Evolutionary conservation across 179 eudicot genomes (phyloP), one percentile per base, ranked within the genome.

Genomic region (Drosera spatulata): DNA sequence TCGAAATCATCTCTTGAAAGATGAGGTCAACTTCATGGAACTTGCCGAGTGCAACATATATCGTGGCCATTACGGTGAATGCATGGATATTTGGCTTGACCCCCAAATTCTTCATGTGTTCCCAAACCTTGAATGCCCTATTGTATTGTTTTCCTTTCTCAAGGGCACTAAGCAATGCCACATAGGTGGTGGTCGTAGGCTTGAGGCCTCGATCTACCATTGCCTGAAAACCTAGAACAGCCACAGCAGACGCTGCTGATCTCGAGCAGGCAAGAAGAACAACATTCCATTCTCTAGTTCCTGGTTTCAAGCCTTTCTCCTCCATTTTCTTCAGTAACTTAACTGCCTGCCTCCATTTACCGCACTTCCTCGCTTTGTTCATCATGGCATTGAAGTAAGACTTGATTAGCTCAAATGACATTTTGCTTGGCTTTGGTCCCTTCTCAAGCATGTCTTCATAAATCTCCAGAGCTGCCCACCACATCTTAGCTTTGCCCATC

Each of bases 401-500:
- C 50, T 85, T 73, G 12, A 93, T 60, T 41, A 93, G 71, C 65
- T 93, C 95, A 59, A 82, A 75, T 5, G 99, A 85, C 88, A 86
- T 63, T 54, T 79, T 73, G 61, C 90, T 90, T 11, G 97, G 99
- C 69, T 82, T 71, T 2, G 99, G 97, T n/a, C 97, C 99, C 71
- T 77, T 78, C 44, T 93, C 97, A 74, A 93, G 73, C 70, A 93
- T 64, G 67, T 93, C 86, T 73, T 89, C 99, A 7, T 93, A 93
- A 38, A 93, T 71, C 65, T 93, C 99, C 50, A 93, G 75, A 48
- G 99, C 97, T 2, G 97, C 90, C 99, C 99, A 93, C 99, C 99
- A 93, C 65, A 81, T 86, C 73, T 79, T 93, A 48, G 95, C 91
- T 75, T 81, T 86, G 0, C 99, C 99, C 86, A 93, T 70, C 71